phyloP scores from a whole-genome alignment of 2,329 filamentous ascomycete species.

The Didymella lethalis region DNA sequence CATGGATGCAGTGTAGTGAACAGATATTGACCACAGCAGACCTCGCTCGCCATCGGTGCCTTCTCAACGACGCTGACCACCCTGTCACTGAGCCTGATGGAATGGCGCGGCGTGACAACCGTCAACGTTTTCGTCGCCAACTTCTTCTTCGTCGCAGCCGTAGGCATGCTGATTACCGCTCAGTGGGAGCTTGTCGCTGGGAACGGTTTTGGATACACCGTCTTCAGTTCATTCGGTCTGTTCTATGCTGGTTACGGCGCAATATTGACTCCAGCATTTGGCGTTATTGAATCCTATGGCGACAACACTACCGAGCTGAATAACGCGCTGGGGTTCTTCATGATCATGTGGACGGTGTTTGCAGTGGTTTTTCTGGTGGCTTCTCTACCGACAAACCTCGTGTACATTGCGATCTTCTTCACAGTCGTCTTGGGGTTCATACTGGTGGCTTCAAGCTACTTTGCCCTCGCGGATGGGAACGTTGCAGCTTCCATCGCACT shows the following conservation, averaged over 20 bases:
- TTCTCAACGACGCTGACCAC: slow-evolving; percentile 65
- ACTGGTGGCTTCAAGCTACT: slow-evolving; percentile 56
- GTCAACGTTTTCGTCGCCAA: slow-evolving; percentile 63
- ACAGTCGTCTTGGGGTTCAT: slow-evolving; percentile 58
- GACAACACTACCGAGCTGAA: slow-evolving; percentile 55
- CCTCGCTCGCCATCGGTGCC: slow-evolving; percentile 60
- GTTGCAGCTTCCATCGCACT: slow-evolving; percentile 44
- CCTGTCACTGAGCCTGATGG: slow-evolving; percentile 63
- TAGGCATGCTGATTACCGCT: slow-evolving; percentile 63
- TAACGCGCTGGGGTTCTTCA: slow-evolving; percentile 61
- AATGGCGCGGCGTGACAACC: slow-evolving; percentile 60
- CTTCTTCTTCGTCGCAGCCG: slow-evolving; percentile 62
- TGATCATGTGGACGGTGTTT: slow-evolving; percentile 59
- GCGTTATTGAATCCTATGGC: slow-evolving; percentile 56
- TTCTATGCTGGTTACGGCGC: slow-evolving; percentile 62
- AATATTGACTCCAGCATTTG: slow-evolving; percentile 58
- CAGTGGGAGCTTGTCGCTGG: slow-evolving; percentile 64
- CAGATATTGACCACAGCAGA: slow-evolving; percentile 41
- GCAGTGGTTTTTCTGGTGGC: slow-evolving; percentile 58
- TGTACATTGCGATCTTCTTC: slow-evolving; percentile 59
- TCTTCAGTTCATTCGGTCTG: slow-evolving; percentile 62
- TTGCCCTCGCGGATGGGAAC: slow-evolving; percentile 56
- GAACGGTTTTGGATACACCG: slow-evolving; percentile 63
- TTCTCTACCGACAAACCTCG: slow-evolving; percentile 57
- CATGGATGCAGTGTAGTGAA: slow-evolving; percentile 20